Conservation (phyloP, 1,284 basidiomycete species). For the Taiwanofungus camphoratus region DNA sequence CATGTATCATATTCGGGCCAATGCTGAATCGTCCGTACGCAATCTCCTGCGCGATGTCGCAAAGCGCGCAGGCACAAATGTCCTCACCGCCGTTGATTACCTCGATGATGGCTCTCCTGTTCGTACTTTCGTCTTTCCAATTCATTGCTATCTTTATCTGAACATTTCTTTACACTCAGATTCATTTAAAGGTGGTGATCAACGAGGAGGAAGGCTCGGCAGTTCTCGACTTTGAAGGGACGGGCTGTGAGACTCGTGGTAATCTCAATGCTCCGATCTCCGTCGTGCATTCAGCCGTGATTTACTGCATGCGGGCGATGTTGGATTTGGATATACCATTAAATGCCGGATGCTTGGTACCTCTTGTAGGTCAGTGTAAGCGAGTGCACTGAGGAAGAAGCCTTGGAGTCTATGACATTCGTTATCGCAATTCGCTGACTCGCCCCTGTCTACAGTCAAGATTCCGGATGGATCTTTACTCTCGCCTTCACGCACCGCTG, state of each 20-base stretch:
- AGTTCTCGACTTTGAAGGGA: constrained; percentile 86
- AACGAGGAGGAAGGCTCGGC: constrained; percentile 75
- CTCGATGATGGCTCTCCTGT: constrained; percentile 88
- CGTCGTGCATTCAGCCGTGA: constrained; percentile 89
- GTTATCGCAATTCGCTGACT: background rate
- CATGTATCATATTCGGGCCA: constrained; percentile 87
- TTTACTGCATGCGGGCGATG: constrained; percentile 95
- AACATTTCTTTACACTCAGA: constrained; percentile 37
- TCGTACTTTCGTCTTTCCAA: constrained; percentile 17
- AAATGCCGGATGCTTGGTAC: constrained; percentile 88
- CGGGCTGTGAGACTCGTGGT: constrained; percentile 83
- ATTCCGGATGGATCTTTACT: constrained; percentile 82
- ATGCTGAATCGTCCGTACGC: constrained; percentile 87
- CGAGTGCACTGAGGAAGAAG: too few relatives aligned
- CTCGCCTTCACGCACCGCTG: constrained; percentile 79
- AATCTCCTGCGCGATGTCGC: constrained; percentile 79
- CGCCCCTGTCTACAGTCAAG: constrained; percentile 43
- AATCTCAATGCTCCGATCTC: constrained; percentile 89
- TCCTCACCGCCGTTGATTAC: constrained; percentile 71
- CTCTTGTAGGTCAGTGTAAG: constrained; percentile 63
- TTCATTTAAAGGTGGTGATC: constrained; percentile 78
- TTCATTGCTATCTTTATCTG: background rate
- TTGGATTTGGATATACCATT: constrained; percentile 89
- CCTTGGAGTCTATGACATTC: background rate
- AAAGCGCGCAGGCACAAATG: constrained; percentile 56